Evolutionary conservation across 495 filamentous ascomycete species (phyloP).

Genomic region (Penicillium ochrochloron): DNA sequence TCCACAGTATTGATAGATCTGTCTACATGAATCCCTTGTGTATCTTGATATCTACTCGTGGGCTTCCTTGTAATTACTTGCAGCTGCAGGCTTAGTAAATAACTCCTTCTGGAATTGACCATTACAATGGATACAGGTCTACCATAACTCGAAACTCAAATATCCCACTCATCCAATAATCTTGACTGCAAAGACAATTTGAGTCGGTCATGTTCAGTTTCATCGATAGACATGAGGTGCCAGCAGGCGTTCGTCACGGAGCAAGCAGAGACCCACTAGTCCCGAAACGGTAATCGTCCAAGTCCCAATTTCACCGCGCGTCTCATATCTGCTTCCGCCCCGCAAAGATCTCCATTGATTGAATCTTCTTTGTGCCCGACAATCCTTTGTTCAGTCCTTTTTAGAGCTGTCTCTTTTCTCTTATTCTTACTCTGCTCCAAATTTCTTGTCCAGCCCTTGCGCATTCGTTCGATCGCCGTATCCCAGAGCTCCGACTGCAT

Average conservation of each 20-base stretch:
- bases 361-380: slow-evolving; percentile 11
- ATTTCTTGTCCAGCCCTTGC: background rate
- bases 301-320: slow-evolving; percentile 27
- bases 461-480: slow-evolving; percentile 10
- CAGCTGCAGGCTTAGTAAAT: background rate
- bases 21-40: background rate
- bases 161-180: background rate
- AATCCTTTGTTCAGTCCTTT: slow-evolving; percentile 10
- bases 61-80: background rate
- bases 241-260: background rate
- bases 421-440: background rate
- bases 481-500: slow-evolving; percentile 23
- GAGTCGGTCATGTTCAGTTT: background rate
- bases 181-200: background rate
- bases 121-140: background rate
- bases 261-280: slow-evolving; percentile 35
- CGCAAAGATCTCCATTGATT: slow-evolving; percentile 23
- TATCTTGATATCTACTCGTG: background rate
- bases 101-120: background rate
- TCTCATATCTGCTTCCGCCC: slow-evolving; percentile 21
- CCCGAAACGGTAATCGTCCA: slow-evolving; percentile 33
- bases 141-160: background rate
- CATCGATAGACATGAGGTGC: background rate
- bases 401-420: background rate
- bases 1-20: background rate